phyloP scores from a whole-genome alignment of 345 rosid genomes.

The Litchi chinensis region DNA sequence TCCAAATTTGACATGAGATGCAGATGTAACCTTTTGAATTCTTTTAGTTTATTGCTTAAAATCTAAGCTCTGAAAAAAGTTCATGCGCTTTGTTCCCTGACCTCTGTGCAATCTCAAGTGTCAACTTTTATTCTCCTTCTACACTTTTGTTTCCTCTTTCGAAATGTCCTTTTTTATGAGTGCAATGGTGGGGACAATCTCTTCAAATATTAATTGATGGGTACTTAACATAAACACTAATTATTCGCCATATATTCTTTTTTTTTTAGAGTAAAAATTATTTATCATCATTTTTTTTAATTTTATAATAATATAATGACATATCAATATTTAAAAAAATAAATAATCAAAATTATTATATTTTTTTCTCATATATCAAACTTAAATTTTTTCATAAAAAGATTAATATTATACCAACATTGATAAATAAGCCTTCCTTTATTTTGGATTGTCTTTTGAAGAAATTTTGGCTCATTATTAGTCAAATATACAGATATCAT shows the following conservation, averaged over 20 bases:
- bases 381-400: too few relatives aligned
- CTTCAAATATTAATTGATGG: constrained; percentile 6
- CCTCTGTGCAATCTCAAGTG: constrained; percentile 27
- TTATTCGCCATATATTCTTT: neutral
- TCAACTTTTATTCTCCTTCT: constrained; percentile 36
- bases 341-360: too few relatives aligned
- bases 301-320: too few relatives aligned
- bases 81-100: constrained; percentile 38
- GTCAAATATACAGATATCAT: neutral
- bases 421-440: too few relatives aligned
- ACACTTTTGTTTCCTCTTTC: constrained; percentile 29
- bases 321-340: too few relatives aligned
- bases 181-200: constrained; percentile 35
- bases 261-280: too few relatives aligned
- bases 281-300: too few relatives aligned
- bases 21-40: constrained; percentile 8
- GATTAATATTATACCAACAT: too few relatives aligned
- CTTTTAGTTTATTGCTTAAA: constrained; percentile 2
- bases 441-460: neutral
- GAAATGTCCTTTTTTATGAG: constrained; percentile 18
- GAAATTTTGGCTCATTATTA: neutral
- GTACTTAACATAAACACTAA: neutral
- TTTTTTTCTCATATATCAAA: too few relatives aligned
- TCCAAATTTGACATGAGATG: constrained; percentile 20
- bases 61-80: constrained; percentile 31